Percentiles rank a stretch among this genome's conserved stretches.
These are phyloP conservation scores for Thelonectria discophora DNA, from an alignment of 2,329 filamentous ascomycete genomes.

Conservation along the genomic window DNA sequence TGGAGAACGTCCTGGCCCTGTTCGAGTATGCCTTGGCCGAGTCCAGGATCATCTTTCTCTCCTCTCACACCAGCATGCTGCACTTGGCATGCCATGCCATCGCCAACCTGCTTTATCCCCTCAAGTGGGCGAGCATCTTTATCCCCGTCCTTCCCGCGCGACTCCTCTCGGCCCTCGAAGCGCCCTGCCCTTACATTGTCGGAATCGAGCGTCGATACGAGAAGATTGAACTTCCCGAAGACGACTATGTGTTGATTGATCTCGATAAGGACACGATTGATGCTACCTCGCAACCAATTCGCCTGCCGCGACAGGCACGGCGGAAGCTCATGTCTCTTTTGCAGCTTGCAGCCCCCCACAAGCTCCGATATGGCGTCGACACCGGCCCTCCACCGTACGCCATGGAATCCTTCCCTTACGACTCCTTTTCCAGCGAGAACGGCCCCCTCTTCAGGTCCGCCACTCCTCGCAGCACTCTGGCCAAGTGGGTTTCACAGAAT, in stretches of 20 bases:
- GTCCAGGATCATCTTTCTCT: slow-evolving; percentile 94
- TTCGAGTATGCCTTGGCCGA: slow-evolving; percentile 95
- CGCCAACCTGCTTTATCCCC: slow-evolving; percentile 83
- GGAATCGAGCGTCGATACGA: slow-evolving; percentile 95
- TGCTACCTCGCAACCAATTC: slow-evolving; percentile 78
- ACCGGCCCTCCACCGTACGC: slow-evolving; percentile 93
- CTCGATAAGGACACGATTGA: slow-evolving; percentile 91
- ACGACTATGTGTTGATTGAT: slow-evolving; percentile 95
- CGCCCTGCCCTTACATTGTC: slow-evolving; percentile 96
- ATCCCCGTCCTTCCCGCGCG: slow-evolving; percentile 91
- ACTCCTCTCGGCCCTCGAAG: slow-evolving; percentile 88
- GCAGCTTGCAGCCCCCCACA: slow-evolving; percentile 89
- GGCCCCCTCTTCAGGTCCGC: slow-evolving; percentile 79
- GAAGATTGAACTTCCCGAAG: slow-evolving; percentile 84
- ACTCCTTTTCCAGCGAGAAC: slow-evolving; percentile 89
- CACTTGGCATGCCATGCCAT: slow-evolving; percentile 92
- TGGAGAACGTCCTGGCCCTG: slow-evolving; percentile 90
- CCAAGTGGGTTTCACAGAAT: slow-evolving; percentile 88
- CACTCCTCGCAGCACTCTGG: slow-evolving; percentile 75
- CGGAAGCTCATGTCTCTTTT: slow-evolving; percentile 89
- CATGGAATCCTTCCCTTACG: slow-evolving; percentile 89
- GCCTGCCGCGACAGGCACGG: slow-evolving; percentile 86
- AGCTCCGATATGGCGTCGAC: slow-evolving; percentile 84
- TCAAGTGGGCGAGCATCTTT: slow-evolving; percentile 93
- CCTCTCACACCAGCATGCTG: slow-evolving; percentile 95